Evolutionary conservation across 2,329 filamentous ascomycete genomes (phyloP).

Genomic region (Colletotrichum musae): DNA sequence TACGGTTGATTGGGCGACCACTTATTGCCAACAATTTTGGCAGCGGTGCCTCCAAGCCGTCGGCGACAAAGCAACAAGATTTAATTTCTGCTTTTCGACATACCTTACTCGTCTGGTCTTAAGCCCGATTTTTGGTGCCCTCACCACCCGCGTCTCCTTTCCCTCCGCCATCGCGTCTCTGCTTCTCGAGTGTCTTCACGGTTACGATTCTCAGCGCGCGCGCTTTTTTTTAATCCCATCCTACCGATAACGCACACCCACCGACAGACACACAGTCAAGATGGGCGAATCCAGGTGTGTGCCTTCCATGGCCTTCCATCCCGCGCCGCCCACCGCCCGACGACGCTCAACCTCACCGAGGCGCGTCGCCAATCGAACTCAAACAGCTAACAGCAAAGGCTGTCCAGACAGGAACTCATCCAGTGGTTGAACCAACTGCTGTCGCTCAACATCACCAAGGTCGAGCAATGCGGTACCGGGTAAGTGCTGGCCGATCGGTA

Average conservation of each 20-base stretch:
- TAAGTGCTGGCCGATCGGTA: conserved; percentile 64
- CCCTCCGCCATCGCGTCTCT: conserved; percentile 31
- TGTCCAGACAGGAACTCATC: conserved; percentile 89
- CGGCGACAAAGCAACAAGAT: conserved; percentile 45
- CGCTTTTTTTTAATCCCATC: conserved; percentile 12
- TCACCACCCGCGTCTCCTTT: conserved; percentile 34
- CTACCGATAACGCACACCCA: neutral
- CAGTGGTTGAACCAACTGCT: conserved; percentile 98
- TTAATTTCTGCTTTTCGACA: conserved; percentile 44
- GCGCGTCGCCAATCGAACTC: conserved; percentile 20
- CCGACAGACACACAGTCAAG: conserved; percentile 48
- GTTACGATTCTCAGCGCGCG: conserved; percentile 26
- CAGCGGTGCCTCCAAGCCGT: conserved; percentile 36
- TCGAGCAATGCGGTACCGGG: conserved; percentile 99
- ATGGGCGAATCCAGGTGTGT: conserved; percentile 76
- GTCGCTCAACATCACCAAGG: conserved; percentile 97
- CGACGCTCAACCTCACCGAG: neutral
- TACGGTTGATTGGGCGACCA: conserved; percentile 59
- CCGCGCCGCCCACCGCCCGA: neutral
- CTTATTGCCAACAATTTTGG: conserved; percentile 43
- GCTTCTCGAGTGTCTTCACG: conserved; percentile 35
- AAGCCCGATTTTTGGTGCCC: conserved; percentile 26
- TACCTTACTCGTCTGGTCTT: conserved; percentile 30
- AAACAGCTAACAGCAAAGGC: conserved; percentile 43
- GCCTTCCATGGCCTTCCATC: conserved; percentile 33